Base-by-base conservation (phyloP, 768 basidiomycete genomes). In the Cyathus striatus region DNA sequence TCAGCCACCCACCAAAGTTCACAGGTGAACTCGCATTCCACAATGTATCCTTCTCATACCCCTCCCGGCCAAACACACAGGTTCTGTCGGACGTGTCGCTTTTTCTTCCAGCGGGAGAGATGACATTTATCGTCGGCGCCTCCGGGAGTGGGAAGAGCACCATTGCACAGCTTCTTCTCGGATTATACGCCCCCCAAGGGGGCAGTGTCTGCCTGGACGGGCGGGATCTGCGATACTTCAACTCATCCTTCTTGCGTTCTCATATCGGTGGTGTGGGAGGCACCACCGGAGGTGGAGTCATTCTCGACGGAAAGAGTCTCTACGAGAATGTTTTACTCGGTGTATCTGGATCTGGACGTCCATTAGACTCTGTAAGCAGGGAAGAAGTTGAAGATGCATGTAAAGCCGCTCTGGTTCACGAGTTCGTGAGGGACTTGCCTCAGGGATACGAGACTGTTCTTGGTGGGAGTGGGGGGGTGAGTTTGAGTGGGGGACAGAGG, bases 101-200 rank as follows among this genome's bases (percentile, higher is more conserved):
- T 59, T 73, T 71, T 47, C 68, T 97, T 51, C 66, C 69, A 2
- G 79, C 88, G 2, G 79, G 83, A 49, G 89, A 95, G 56, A 86
- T 79, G 21, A 90, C 96, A 2, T 94, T 91, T 42, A 78, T 98
- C 51, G 91, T 97, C 16, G 95, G 95, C 7, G 64, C 86, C 0
- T 95, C 91, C 4, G 94, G 95, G 6, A 90, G 81, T 2, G 93
- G 95, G 26, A 98, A 98, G 67, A 91, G 89, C 18, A 97, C 92
- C 2, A 75, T 95, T 48, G 86, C 88, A 0, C 75, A 86, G 1
- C 73, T 98, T 2, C 68, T 98, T 1, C 82, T 93, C 17, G 72
- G 86, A 4, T 70, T 94, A 61, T 97, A 97, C 65, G 61, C 70
- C 4, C 76, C 85, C 1, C 67, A 70, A 16, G 47, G 55, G n/a